Evolutionary conservation across 495 filamentous ascomycete species (phyloP).

Genomic region (Sabuloglossum arenarium): DNA sequence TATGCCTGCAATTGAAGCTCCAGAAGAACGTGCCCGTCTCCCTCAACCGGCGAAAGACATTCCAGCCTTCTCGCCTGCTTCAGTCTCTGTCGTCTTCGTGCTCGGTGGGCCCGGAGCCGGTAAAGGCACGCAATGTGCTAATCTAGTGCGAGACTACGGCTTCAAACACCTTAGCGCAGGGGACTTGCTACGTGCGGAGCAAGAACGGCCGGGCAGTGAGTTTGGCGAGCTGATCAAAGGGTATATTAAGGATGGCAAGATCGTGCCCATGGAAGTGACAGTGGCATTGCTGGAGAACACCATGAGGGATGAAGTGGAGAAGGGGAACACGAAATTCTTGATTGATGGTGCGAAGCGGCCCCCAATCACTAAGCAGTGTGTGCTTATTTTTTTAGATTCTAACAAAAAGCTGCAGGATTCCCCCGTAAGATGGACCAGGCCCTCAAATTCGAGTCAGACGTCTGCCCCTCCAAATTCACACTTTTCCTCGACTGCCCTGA

Average conservation of each 20-base stretch:
- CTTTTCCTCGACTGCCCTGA: constrained; percentile 87
- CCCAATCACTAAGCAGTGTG: neutral
- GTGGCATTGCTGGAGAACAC: constrained; percentile 80
- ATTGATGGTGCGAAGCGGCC: constrained; percentile 38
- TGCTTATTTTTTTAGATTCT: neutral
- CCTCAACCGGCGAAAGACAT: constrained; percentile 28
- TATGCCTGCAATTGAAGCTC: constrained; percentile 25
- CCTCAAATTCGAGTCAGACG: constrained; percentile 71
- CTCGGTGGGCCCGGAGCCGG: constrained; percentile 62
- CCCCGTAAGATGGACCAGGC: constrained; percentile 96
- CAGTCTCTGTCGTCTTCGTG: constrained; percentile 77
- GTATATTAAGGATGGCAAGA: constrained; percentile 82
- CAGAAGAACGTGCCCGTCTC: constrained; percentile 21
- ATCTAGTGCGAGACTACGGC: constrained; percentile 71
- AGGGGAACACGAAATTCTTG: constrained; percentile 39
- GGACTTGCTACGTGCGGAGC: constrained; percentile 84
- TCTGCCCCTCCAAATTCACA: constrained; percentile 61
- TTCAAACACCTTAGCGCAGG: constrained; percentile 88
- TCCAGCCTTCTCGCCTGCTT: constrained; percentile 58
- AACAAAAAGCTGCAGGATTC: constrained; percentile 34
- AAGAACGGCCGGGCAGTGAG: constrained; percentile 60
- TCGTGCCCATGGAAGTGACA: constrained; percentile 98
- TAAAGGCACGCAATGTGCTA: constrained; percentile 74
- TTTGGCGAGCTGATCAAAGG: constrained; percentile 78
- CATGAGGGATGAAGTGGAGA: constrained; percentile 44